Evolutionary conservation across 2,329 filamentous ascomycete species (phyloP).

Genomic region (Colletotrichum sp.): DNA sequence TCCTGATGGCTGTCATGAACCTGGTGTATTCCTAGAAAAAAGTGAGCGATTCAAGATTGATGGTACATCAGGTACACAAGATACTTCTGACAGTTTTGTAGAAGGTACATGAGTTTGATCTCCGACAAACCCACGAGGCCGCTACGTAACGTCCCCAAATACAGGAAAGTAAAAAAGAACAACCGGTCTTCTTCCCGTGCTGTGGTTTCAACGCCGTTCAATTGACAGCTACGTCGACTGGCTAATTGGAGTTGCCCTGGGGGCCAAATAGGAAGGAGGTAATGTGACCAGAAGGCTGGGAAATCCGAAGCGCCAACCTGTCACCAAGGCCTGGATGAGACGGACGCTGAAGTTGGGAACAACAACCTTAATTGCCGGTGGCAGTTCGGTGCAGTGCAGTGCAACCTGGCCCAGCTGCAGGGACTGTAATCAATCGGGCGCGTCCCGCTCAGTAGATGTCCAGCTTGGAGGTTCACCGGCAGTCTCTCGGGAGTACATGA

Average conservation of each 20-base stretch:
- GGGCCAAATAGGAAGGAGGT: background rate
- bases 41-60: background rate
- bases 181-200: slow-evolving; percentile 3
- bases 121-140: background rate
- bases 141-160: background rate
- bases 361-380: background rate
- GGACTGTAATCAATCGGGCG: background rate
- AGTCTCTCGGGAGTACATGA: background rate
- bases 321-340: background rate
- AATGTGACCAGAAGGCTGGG: background rate
- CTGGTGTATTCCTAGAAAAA: background rate
- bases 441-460: background rate
- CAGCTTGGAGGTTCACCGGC: background rate
- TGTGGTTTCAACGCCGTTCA: background rate
- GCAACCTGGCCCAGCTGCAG: background rate
- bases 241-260: background rate
- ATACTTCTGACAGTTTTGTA: background rate
- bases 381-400: background rate
- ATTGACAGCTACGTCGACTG: background rate
- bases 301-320: background rate
- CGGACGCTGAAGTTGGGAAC: background rate
- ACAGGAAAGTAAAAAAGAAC: background rate
- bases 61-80: background rate
- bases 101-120: background rate
- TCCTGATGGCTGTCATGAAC: background rate